A percentile compares a stretch with the other conserved stretches of the same genome.
These are phyloP conservation scores for Hyphodiscus hymeniophilus DNA, from an alignment of 495 filamentous ascomycete species.

Conservation along the genomic window DNA sequence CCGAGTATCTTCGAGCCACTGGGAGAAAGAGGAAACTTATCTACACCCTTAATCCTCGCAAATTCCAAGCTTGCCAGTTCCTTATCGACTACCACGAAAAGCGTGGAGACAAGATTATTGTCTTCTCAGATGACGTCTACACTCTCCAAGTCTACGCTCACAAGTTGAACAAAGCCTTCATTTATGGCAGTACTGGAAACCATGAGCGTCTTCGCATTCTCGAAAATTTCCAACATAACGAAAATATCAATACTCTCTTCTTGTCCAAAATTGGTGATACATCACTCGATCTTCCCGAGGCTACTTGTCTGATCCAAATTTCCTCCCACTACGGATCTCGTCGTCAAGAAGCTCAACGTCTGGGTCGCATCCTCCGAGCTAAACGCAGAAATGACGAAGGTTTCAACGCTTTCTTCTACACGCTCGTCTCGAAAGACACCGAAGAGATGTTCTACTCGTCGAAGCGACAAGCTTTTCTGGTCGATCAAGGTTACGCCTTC, in stretches of 20 bases:
- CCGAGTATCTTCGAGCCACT: constrained; percentile 75
- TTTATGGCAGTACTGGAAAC: constrained; percentile 85
- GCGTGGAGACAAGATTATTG: constrained; percentile 96
- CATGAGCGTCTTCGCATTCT: constrained; percentile 82
- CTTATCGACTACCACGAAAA: constrained; percentile 96
- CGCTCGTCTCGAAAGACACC: constrained; percentile 92
- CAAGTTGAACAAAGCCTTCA: constrained; percentile 81
- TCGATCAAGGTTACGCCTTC: constrained; percentile 98
- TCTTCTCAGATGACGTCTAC: constrained; percentile 98
- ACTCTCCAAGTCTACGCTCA: constrained; percentile 79
- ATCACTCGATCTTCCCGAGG: constrained; percentile 91
- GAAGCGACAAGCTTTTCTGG: constrained; percentile 94
- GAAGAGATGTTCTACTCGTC: constrained; percentile 98
- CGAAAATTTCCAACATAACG: constrained; percentile 95
- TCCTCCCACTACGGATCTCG: constrained; percentile 97
- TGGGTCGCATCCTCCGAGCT: constrained; percentile 90
- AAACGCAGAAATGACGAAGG: constrained; percentile 97
- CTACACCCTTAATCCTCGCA: constrained; percentile 95
- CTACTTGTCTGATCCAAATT: constrained; percentile 96
- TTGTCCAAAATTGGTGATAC: constrained; percentile 98
- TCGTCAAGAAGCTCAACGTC: constrained; percentile 90
- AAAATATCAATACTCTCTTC: constrained; percentile 90
- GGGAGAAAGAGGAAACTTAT: constrained; percentile 63
- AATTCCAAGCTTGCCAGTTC: constrained; percentile 95
- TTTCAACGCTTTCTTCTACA: constrained; percentile 99